Evolutionary conservation across 345 rosid genomes (phyloP), one percentile per base, ranked within the genome.

Genomic region (Crucihimalaya himalaica): DNA sequence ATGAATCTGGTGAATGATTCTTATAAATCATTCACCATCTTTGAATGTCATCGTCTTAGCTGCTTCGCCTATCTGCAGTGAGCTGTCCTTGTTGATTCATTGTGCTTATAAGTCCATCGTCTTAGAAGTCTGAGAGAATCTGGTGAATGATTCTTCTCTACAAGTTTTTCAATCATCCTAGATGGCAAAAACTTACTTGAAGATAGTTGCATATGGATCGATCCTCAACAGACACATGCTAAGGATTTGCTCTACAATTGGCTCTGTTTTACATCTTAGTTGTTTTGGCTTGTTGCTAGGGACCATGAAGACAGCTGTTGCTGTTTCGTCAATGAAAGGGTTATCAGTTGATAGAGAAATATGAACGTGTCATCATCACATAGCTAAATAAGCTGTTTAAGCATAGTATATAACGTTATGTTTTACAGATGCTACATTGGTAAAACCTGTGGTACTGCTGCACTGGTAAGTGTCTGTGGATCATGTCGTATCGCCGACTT

Each of bases 21-120:
- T n/a, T n/a, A n/a, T n/a, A n/a, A n/a, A n/a, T n/a, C n/a, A n/a
- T n/a, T n/a, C n/a, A n/a, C n/a, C n/a, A 67, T 54, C 13, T 66
- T 52, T n/a, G n/a, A n/a, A n/a, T n/a, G n/a, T n/a, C 46, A 51
- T 39, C 13, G 21, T 28, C 16, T 47, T 31, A 13, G 39, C 20
- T 37, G 50, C 40, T 25, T 57, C 6, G 25, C 19, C n/a, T 28
- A 59, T 58, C 54, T 58, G 37, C 29, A 40, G 19, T 59, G 43
- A 5, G 2, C 46, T 35, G 29, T 66, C 10, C 15, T 40, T 53
- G 46, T 28, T 50, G 61, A 68, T 35, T 34, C 28, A 19, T 27
- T 28, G 47, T 29, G 59, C 51, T 69, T 82, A 94, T 78, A 92
- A 95, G 51, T 95, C 96, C n/a, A n/a, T n/a, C n/a, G n/a, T n/a